phyloP scores from a whole-genome alignment of 768 basidiomycete species.

The Tulasnella sp. region DNA sequence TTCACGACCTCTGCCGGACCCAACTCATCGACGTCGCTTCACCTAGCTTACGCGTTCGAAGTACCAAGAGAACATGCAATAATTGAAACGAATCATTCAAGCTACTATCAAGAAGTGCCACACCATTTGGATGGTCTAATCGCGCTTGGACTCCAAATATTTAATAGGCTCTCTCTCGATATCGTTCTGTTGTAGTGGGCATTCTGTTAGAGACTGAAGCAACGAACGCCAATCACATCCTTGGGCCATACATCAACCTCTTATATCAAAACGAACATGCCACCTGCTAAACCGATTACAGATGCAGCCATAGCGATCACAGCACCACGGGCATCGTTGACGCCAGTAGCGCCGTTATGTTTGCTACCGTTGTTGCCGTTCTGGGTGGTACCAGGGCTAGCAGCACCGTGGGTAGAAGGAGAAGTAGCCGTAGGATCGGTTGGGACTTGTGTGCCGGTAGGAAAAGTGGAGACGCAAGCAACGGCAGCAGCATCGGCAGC shows the following conservation, averaged over 20 bases:
- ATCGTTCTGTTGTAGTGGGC: constrained; percentile 86
- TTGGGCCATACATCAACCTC: no score
- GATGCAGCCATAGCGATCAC: neutral
- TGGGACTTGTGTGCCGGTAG: constrained; percentile 31
- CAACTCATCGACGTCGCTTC: constrained; percentile 97
- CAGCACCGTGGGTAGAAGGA: neutral
- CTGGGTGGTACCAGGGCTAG: neutral
- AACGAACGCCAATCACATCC: no score
- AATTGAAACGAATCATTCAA: constrained; percentile 93
- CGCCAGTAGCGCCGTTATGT: neutral
- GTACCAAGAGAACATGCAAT: constrained; percentile 72
- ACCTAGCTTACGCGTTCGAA: constrained; percentile 89
- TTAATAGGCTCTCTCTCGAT: constrained; percentile 78
- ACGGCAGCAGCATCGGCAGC: constrained; percentile 55
- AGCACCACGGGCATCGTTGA: neutral
- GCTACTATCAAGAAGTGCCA: constrained; percentile 99
- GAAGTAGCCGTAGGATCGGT: neutral
- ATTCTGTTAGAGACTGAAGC: constrained; percentile 99
- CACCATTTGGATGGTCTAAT: constrained; percentile 92
- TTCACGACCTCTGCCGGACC: constrained; percentile 89
- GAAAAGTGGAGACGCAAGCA: constrained; percentile 60
- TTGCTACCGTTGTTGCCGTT: neutral
- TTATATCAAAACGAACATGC: constrained; percentile 14
- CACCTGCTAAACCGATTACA: constrained; percentile 14
- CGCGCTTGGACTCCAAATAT: constrained; percentile 87